Evolutionary conservation across 1,139 yeast genomes (phyloP).

Genomic region (Geotrichum candidum): DNA sequence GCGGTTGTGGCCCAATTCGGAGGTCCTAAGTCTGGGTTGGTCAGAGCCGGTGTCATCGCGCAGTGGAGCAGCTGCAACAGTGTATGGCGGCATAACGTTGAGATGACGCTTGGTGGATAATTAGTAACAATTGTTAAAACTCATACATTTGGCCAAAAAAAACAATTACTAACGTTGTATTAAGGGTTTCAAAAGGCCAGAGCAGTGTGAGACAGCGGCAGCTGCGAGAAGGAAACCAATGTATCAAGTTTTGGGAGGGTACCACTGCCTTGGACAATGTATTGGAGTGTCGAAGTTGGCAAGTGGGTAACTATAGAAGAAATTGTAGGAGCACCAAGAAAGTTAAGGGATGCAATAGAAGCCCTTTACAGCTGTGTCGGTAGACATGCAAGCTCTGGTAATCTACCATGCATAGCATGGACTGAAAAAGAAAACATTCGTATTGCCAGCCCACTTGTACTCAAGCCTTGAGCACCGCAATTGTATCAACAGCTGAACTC

Average conservation of each 20-base stretch:
- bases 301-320: background rate
- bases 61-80: background rate
- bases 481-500: background rate
- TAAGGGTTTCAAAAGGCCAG: background rate
- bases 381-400: background rate
- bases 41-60: background rate
- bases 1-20: background rate
- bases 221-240: background rate
- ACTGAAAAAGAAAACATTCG: background rate
- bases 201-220: background rate
- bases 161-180: background rate
- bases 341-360: background rate
- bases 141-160: too few relatives aligned
- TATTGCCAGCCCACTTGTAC: background rate
- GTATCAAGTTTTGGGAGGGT: background rate
- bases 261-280: background rate
- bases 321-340: background rate
- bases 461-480: background rate
- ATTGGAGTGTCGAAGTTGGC: background rate
- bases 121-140: background rate
- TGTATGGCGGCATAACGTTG: background rate
- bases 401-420: background rate
- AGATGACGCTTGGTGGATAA: background rate
- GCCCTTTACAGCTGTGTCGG: background rate
- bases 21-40: background rate